These are phyloP conservation scores for Krasilnikovozyma curviuscula DNA, from an alignment of 768 basidiomycete genomes.

Conservation along the genomic window DNA sequence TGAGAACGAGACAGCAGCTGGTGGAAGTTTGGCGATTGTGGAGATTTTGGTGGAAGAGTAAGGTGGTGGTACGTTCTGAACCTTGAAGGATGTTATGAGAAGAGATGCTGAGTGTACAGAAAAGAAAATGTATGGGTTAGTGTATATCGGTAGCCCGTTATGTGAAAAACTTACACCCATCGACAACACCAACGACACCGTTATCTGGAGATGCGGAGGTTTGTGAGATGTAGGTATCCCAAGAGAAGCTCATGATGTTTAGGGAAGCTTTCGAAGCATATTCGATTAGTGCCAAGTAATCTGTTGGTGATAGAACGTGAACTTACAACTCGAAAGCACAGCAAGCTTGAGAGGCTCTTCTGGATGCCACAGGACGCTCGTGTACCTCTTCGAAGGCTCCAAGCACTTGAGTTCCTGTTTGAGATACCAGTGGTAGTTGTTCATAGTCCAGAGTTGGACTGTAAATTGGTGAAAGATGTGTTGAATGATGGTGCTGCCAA, in stretches of 20 bases:
- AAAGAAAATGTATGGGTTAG: neutral
- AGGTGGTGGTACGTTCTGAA: conserved; percentile 93
- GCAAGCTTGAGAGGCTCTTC: conserved; percentile 50
- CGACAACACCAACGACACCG: conserved; percentile 70
- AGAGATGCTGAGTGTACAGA: conserved; percentile 36
- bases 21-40: conserved; percentile 24
- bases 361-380: conserved; percentile 67
- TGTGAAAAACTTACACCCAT: conserved; percentile 45
- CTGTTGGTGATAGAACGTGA: neutral
- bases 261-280: conserved; percentile 31
- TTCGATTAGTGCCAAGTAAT: neutral
- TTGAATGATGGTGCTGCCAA: too few species aligned
- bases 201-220: conserved; percentile 48
- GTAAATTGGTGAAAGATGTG: neutral
- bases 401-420: conserved; percentile 59
- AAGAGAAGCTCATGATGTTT: conserved; percentile 41
- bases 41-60: conserved; percentile 51
- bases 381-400: conserved; percentile 36
- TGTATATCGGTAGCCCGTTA: neutral
- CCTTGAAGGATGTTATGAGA: conserved; percentile 77
- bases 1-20: conserved; percentile 50
- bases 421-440: conserved; percentile 96
- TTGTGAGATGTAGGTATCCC: conserved; percentile 55
- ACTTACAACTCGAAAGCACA: conserved; percentile 47
- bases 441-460: conserved; percentile 87